These are phyloP conservation scores for Colletotrichum scovillei DNA, from an alignment of 2,329 filamentous ascomycete species.

Conservation along the genomic window DNA sequence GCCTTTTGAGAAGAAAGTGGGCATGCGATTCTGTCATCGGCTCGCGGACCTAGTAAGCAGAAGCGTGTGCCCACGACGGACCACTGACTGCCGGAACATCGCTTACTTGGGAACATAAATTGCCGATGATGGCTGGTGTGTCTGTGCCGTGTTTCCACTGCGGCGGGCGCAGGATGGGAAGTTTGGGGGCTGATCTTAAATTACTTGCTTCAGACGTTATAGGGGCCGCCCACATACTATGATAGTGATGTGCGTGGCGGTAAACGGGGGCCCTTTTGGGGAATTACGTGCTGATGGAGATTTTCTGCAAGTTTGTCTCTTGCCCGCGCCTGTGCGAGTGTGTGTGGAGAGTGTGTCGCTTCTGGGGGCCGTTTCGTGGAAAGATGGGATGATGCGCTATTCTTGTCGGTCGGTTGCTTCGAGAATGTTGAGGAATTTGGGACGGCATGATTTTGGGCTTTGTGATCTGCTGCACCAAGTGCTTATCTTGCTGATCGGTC, in stretches of 20 bases:
- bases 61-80: background rate
- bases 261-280: background rate
- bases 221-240: too few species aligned
- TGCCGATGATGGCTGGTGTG: background rate
- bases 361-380: slow-evolving; percentile 1
- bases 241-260: background rate
- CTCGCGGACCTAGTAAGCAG: background rate
- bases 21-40: background rate
- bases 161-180: background rate
- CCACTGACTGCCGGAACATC: background rate
- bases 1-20: background rate
- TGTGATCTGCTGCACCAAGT: background rate
- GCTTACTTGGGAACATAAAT: background rate
- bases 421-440: too few species aligned
- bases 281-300: background rate
- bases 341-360: background rate
- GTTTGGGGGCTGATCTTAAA: background rate
- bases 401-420: background rate
- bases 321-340: too few species aligned
- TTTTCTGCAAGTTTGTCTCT: background rate
- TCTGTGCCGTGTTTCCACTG: background rate
- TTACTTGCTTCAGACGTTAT: background rate
- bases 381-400: slow-evolving; percentile 3
- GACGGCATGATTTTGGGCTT: background rate
- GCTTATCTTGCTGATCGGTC: slow-evolving; percentile 15